Base-by-base conservation (phyloP, 805 yeast species). In the Metschnikowia borealis region DNA sequence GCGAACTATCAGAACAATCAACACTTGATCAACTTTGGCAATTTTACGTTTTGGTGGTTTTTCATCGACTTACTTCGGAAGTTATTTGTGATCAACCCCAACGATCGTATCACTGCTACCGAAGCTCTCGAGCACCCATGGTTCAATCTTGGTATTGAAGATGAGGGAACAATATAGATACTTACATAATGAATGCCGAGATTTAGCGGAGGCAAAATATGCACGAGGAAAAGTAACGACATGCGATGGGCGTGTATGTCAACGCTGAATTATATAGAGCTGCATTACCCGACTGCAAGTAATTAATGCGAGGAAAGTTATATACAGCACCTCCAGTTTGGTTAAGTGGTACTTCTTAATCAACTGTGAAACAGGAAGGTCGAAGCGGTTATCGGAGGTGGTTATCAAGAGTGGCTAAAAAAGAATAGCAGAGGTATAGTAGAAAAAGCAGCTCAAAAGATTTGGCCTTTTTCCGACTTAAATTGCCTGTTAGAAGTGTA, bases 1-100 rank as follows among this genome's bases (percentile, higher is more conserved):
- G 63, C 60, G 36, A 74, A 73, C 54, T 73, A 63, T 52, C 69
- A 68, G 29, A 65, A 63, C 51, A 70, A 73, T 51, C 67, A 64
- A 54, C 65, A 68, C 50, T 68, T 59, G 74, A 83, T 68, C 65
- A 74, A 65, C 52, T 74, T 74, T 59, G 86, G 85, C 40, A 81
- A 83, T 49, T 85, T 85, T 63, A 76, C 81, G 41, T 89, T 89
- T 66, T 91, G 97, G 97, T 86, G 80, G 73, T 79, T 79, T 67
- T 90, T 90, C 65, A 69, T 74, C 42, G 78, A 74, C 51, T 61
- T 74, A 45, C 59, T 73, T 26, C 60, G 62, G 32, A 70, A 71
- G 51, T 59, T 74, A 48, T 69, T 74, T 49, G 66, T 71, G 33
- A 66, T 74, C 5, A 64, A 71, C 46, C 78, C 78, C 1, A 54